Conservation (phyloP, 495 filamentous ascomycete genomes). For the Neurospora sp. region DNA sequence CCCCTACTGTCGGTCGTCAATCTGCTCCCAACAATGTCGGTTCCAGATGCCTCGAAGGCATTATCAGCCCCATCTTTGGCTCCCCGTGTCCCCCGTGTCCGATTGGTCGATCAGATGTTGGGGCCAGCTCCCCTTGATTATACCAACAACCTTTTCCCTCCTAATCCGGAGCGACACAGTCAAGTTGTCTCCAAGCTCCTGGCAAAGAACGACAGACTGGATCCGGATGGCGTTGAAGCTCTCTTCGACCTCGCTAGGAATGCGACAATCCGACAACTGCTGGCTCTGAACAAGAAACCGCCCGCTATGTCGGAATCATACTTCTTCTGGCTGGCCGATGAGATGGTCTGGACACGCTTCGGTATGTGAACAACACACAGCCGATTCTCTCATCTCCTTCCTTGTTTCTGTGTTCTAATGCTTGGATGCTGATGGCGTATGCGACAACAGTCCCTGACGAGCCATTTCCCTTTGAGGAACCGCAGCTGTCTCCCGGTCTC, state of each 20-base stretch:
- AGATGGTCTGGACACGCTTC: neutral
- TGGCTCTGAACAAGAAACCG: neutral
- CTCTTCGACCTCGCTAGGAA: neutral
- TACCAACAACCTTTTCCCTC: neutral
- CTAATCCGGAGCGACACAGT: neutral
- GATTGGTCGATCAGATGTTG: too few relatives aligned
- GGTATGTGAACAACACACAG: neutral
- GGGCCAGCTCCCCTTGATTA: too few relatives aligned
- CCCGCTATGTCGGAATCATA: neutral
- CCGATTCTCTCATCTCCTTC: neutral
- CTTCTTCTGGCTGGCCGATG: neutral
- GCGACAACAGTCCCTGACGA: neutral
- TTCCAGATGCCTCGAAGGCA: neutral
- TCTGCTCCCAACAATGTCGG: neutral
- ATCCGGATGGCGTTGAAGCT: neutral
- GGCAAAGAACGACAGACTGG: neutral
- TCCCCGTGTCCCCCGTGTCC: neutral
- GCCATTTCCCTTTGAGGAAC: neutral
- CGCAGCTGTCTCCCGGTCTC: neutral
- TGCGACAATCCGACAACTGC: neutral
- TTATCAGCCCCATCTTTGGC: neutral
- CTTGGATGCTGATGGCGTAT: neutral
- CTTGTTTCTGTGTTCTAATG: neutral
- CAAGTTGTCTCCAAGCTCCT: neutral
- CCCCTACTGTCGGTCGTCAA: neutral